These are phyloP conservation scores for Xylariales sp. DNA, from an alignment of 2,329 filamentous ascomycete species.

Conservation along the genomic window DNA sequence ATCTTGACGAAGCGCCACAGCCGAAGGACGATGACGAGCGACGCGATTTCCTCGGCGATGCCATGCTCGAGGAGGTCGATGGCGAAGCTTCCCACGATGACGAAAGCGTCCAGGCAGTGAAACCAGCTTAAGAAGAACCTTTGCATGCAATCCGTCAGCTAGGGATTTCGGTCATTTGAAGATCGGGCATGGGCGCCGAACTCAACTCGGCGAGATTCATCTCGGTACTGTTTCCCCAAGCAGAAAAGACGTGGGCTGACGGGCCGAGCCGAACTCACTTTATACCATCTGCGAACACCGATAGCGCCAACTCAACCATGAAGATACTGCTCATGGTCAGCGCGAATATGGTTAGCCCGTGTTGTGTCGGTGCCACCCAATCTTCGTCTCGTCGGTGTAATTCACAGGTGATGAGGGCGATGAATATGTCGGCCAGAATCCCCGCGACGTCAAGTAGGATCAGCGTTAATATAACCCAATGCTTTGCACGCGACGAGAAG, in stretches of 20 bases:
- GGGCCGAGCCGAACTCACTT: constrained; percentile 56
- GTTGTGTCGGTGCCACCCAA: constrained; percentile 55
- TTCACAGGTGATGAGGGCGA: constrained; percentile 62
- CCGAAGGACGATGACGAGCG: constrained; percentile 73
- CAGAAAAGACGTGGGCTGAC: not conserved
- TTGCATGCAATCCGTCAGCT: constrained; percentile 3
- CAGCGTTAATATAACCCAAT: constrained; percentile 58
- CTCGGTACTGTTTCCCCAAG: too few relatives aligned
- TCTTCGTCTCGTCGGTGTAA: constrained; percentile 53
- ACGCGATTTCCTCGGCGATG: constrained; percentile 70
- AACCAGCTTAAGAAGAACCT: constrained; percentile 70
- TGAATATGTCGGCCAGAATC: constrained; percentile 60
- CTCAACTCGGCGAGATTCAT: too few relatives aligned
- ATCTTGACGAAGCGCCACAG: constrained; percentile 78
- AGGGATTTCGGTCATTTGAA: too few relatives aligned
- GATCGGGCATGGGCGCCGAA: too few relatives aligned
- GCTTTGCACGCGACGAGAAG: constrained; percentile 56
- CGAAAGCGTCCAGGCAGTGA: constrained; percentile 71
- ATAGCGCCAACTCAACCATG: constrained; percentile 69
- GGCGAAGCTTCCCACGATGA: constrained; percentile 71
- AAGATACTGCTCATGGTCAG: constrained; percentile 73
- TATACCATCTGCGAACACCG: constrained; percentile 70
- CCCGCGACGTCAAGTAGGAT: constrained; percentile 60
- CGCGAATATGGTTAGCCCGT: constrained; percentile 62
- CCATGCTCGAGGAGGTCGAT: constrained; percentile 72